Base-by-base conservation (phyloP, 129 eudicot species). In the Helianthus tuberosus region DNA sequence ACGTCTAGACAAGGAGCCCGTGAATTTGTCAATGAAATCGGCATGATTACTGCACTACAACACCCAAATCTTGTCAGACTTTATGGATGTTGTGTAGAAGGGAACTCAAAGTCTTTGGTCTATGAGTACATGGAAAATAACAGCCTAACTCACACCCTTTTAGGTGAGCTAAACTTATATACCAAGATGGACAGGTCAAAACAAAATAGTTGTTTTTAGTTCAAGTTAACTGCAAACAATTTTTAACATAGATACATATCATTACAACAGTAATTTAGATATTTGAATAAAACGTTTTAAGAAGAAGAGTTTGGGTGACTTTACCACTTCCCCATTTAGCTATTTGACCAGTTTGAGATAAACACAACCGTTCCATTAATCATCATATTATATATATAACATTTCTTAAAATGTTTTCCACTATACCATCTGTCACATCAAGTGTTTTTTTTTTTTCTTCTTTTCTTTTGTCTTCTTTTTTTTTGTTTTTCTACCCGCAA, bases 41-140 rank as follows among this genome's bases (percentile, higher is more conserved):
- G 97, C 75, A 80, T 88, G 92, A 86, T 91, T 67, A 88, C 95
- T 57, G 85, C 89, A 47, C 55, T 86, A 48, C 90, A 75, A 50
- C 95, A 91, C 77, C 87, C 89, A 68, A 91, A 91, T 88, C 89
- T 91, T 38, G 97, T 91, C 8, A 88, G 84, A 88, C 86, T 91
- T 5, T 91, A 91, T 48, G 97, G 95, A 46, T 91, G 95, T 69
- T 91, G 95, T 68, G 85, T 84, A 48, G 91, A 91, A 80, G 97
- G 95, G 51, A 88, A 88, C 82, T 95, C 88, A 17, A 60, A 88
- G 57, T 72, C 89, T 20, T 63, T 91, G 53, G 60, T 91, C 20
- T 91, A 91, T 3, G 95, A 91, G 81, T 91, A 91, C 87, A 91
- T 91, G 95, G 95, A 91, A 74, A 91, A 88, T 66, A 91, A 91